Conservation (phyloP, 768 basidiomycete species). For the Podaxis rugospora region DNA sequence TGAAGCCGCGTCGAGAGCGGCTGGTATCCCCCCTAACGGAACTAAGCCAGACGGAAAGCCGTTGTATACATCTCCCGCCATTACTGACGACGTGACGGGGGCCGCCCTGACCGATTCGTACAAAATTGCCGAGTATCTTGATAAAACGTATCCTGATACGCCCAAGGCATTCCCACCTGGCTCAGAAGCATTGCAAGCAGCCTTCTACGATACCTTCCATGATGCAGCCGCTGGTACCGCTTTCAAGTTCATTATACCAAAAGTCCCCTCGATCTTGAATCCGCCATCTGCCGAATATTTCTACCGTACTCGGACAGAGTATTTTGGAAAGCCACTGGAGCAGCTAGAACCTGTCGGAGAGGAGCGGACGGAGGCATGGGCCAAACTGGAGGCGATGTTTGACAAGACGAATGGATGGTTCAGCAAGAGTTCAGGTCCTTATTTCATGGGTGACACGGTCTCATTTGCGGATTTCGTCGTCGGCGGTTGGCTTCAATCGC, state of each 20-base stretch:
- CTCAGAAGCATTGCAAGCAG: constrained; percentile 2
- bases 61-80: constrained; percentile 12
- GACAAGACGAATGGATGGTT: constrained; percentile 11
- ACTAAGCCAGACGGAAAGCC: not conserved
- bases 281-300: constrained; percentile 3
- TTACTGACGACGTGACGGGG: constrained; percentile 34
- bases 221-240: not conserved
- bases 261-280: not conserved
- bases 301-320: not conserved
- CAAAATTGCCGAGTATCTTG: constrained; percentile 43
- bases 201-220: not conserved
- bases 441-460: constrained; percentile 3
- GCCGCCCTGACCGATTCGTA: constrained; percentile 34
- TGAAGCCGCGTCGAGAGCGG: constrained; percentile 20
- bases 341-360: not conserved
- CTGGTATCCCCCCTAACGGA: not conserved
- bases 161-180: constrained; percentile 19
- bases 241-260: not conserved
- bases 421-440: constrained; percentile 9
- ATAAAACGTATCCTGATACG: constrained; percentile 33
- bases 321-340: constrained; percentile 6
- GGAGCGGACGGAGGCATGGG: constrained; percentile 1
- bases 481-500: constrained; percentile 23
- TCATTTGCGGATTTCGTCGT: constrained; percentile 35
- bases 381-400: constrained; percentile 21